These are phyloP conservation scores for Elongisporangium prolatum DNA, from an alignment of 352 stramenopile species.

Conservation along the genomic window DNA sequence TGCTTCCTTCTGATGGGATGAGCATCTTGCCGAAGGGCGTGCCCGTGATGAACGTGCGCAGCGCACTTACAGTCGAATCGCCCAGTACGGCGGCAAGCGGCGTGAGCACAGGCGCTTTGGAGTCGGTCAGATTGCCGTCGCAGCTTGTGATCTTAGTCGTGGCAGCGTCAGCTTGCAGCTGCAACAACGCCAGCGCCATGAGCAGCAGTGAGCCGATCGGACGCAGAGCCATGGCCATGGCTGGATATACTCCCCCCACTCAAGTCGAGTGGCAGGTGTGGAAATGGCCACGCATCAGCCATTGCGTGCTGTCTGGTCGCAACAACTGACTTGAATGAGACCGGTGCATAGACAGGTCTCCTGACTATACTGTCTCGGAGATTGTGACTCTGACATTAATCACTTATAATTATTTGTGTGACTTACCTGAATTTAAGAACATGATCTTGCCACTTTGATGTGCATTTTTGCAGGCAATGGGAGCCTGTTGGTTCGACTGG, in stretches of 20 bases:
- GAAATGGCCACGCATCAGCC: not conserved
- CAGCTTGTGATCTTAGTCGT: slow-evolving; percentile 23
- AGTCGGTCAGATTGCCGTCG: slow-evolving; percentile 19
- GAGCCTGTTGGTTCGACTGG: not conserved
- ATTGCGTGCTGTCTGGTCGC: not conserved
- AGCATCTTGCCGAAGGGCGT: slow-evolving; percentile 30
- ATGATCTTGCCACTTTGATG: not conserved
- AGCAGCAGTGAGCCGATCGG: slow-evolving; percentile 1
- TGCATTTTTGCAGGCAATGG: not conserved
- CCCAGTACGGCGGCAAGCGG: slow-evolving; percentile 20
- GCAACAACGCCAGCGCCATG: slow-evolving; percentile 4
- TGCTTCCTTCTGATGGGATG: slow-evolving; percentile 31
- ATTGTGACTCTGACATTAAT: too few species aligned
- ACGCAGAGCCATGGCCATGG: not conserved
- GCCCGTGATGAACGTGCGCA: slow-evolving; percentile 24
- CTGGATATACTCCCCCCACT: not conserved
- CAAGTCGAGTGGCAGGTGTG: not conserved
- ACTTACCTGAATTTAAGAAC: not conserved
- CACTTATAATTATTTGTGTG: not conserved
- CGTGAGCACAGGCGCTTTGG: slow-evolving; percentile 19
- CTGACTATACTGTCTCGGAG: not conserved
- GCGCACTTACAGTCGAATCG: slow-evolving; percentile 12
- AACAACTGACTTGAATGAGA: not conserved
- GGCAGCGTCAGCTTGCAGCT: slow-evolving; percentile 9
- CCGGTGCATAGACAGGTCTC: not conserved